phyloP scores from a whole-genome alignment of 768 basidiomycete species.

The Lentinula lateritia region DNA sequence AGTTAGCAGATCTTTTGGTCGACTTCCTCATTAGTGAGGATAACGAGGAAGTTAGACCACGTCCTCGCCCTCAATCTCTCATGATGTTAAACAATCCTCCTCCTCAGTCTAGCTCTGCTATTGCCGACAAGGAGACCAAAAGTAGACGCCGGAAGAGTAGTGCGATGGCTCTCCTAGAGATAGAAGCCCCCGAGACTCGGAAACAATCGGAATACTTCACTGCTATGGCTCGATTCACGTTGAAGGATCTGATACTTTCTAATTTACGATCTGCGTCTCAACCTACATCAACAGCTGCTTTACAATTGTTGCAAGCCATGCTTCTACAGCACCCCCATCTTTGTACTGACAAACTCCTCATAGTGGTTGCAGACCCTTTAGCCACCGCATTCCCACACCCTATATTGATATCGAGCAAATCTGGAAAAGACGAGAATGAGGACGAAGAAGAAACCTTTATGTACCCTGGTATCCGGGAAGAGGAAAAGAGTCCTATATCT shows the following conservation, averaged over 20 bases:
- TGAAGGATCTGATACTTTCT: slow-evolving; percentile 82
- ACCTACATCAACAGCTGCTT: slow-evolving; percentile 64
- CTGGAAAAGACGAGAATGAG: slow-evolving; percentile 38
- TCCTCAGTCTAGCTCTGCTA: slow-evolving; percentile 24
- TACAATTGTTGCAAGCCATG: slow-evolving; percentile 77
- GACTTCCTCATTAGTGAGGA: slow-evolving; percentile 83
- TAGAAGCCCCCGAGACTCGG: slow-evolving; percentile 71
- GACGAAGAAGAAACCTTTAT: slow-evolving; percentile 17
- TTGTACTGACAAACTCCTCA: slow-evolving; percentile 61
- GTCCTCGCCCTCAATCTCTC: slow-evolving; percentile 38
- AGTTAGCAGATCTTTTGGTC: slow-evolving; percentile 65
- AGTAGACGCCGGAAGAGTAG: slow-evolving; percentile 71
- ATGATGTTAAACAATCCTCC: slow-evolving; percentile 34
- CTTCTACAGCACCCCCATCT: slow-evolving; percentile 63
- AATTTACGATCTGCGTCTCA: slow-evolving; percentile 68
- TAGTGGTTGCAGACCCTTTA: slow-evolving; percentile 60
- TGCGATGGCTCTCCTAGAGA: slow-evolving; percentile 85
- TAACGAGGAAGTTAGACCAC: slow-evolving; percentile 53
- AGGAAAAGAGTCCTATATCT: slow-evolving; percentile 11
- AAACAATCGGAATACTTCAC: slow-evolving; percentile 80
- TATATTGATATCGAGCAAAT: slow-evolving; percentile 24
- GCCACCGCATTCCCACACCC: slow-evolving; percentile 76
- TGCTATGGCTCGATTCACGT: slow-evolving; percentile 81
- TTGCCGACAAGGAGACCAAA: slow-evolving; percentile 36
- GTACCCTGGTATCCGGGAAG: slow-evolving; percentile 20